These are phyloP conservation scores for Amanita rimosa DNA, from an alignment of 768 basidiomycete species.

Conservation along the genomic window DNA sequence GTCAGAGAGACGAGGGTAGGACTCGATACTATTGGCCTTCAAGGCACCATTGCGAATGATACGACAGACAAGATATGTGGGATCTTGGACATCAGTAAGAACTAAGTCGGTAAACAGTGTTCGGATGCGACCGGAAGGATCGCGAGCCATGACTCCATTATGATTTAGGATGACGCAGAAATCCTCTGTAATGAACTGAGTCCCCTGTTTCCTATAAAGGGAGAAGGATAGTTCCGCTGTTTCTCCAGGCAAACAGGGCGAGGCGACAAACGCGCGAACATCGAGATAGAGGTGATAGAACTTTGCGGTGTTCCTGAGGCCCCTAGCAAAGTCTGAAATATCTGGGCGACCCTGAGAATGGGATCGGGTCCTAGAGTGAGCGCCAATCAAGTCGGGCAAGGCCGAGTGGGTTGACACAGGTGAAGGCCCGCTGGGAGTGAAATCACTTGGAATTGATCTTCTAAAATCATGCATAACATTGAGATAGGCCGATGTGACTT, in stretches of 20 bases:
- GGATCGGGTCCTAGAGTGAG: conserved; percentile 26
- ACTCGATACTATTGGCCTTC: conserved; percentile 54
- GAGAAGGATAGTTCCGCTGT: conserved; percentile 92
- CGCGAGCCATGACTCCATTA: conserved; percentile 78
- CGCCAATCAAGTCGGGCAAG: conserved; percentile 45
- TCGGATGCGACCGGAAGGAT: conserved; percentile 64
- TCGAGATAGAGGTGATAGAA: conserved; percentile 91
- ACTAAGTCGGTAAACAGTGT: conserved; percentile 90
- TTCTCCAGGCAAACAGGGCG: conserved; percentile 83
- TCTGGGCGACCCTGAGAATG: conserved; percentile 25
- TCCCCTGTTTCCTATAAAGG: conserved; percentile 75
- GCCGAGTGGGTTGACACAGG: conserved; percentile 60
- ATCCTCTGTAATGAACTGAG: conserved; percentile 88
- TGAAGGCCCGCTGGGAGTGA: conserved; percentile 30
- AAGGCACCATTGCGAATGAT: conserved; percentile 83
- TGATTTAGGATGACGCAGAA: conserved; percentile 85
- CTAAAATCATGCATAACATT: conserved; percentile 36
- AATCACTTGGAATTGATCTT: conserved; percentile 28
- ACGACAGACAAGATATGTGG: conserved; percentile 82
- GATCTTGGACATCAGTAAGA: conserved; percentile 72
- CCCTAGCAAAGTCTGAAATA: conserved; percentile 13
- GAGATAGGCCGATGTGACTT: conserved; percentile 71
- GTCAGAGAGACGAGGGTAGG: conserved; percentile 40
- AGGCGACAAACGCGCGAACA: conserved; percentile 84
- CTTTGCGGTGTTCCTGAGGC: conserved; percentile 39